Conservation (phyloP, 768 basidiomycete genomes). For the Pleurotus cornucopiae region DNA sequence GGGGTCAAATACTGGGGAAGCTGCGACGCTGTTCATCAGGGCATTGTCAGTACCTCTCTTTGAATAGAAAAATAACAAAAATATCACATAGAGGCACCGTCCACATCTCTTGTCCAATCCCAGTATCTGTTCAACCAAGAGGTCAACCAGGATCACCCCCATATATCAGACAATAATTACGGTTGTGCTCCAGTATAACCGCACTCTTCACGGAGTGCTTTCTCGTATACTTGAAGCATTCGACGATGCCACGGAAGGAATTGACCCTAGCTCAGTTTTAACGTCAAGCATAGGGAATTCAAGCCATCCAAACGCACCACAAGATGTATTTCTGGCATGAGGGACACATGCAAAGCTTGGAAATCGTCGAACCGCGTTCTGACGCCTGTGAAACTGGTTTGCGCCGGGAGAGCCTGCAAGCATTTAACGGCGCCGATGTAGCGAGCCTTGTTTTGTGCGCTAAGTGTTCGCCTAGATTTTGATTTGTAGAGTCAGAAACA, state of each 20-base stretch:
- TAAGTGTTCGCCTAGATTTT: neutral
- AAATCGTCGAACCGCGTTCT: slow-evolving; percentile 36
- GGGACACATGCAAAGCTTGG: slow-evolving; percentile 28
- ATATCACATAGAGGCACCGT: slow-evolving; percentile 16
- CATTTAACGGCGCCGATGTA: slow-evolving; percentile 12
- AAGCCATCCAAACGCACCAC: slow-evolving; percentile 21
- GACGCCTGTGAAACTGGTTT: slow-evolving; percentile 15
- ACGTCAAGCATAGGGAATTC: too few species aligned
- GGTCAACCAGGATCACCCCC: too few species aligned
- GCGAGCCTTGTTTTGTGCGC: neutral
- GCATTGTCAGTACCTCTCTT: too few species aligned
- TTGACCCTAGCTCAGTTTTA: slow-evolving; percentile 20
- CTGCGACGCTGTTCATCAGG: slow-evolving; percentile 18
- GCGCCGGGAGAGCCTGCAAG: slow-evolving; percentile 22
- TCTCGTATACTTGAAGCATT: slow-evolving; percentile 25
- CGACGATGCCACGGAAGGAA: slow-evolving; percentile 36
- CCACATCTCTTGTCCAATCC: slow-evolving; percentile 35
- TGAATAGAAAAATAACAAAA: too few species aligned
- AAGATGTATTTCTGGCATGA: slow-evolving; percentile 25
- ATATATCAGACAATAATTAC: slow-evolving; percentile 16
- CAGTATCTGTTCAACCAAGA: slow-evolving; percentile 26
- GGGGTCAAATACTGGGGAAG: slow-evolving; percentile 31
- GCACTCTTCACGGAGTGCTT: slow-evolving; percentile 29
- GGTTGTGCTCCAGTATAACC: slow-evolving; percentile 29
- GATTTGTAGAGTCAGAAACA: neutral